Conservation (phyloP, 768 basidiomycete species). For the Boletus sp. region DNA sequence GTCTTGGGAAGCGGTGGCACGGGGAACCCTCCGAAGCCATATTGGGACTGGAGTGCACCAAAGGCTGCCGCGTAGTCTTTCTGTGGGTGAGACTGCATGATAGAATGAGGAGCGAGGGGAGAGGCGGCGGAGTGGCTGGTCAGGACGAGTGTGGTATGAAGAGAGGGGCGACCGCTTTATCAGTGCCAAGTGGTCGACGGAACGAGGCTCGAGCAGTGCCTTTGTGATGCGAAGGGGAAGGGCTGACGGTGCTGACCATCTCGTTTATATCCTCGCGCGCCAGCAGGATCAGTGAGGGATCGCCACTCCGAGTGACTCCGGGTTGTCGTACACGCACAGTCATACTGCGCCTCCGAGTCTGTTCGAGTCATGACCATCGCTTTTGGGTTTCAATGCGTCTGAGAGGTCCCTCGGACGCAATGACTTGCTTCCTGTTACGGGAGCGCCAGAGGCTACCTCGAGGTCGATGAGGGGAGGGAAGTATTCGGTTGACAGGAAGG, state of each 20-base stretch:
- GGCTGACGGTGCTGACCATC: no score
- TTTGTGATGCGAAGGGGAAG: not conserved
- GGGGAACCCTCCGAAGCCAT: slow-evolving; percentile 12
- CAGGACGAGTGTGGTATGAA: not conserved
- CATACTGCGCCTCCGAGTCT: not conserved
- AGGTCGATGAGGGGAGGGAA: not conserved
- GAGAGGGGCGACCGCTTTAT: not conserved
- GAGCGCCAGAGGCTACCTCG: not conserved
- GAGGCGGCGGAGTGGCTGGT: not conserved
- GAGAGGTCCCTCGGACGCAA: not conserved
- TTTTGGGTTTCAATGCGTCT: no score
- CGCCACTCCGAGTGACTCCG: not conserved
- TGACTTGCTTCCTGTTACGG: not conserved
- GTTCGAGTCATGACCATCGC: slow-evolving; percentile 1
- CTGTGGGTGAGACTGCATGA: slow-evolving; percentile 4
- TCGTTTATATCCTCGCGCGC: slow-evolving; percentile 5
- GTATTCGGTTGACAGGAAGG: no score
- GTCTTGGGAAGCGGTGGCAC: not conserved
- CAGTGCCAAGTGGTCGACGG: not conserved
- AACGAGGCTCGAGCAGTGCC: not conserved
- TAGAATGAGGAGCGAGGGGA: not conserved
- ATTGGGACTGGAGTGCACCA: slow-evolving; percentile 18
- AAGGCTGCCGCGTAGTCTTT: slow-evolving; percentile 26
- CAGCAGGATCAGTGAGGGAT: not conserved
- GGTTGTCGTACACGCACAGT: not conserved